phyloP scores from a whole-genome alignment of 169 alveolate genomes.

The Plasmodium coatneyi region DNA sequence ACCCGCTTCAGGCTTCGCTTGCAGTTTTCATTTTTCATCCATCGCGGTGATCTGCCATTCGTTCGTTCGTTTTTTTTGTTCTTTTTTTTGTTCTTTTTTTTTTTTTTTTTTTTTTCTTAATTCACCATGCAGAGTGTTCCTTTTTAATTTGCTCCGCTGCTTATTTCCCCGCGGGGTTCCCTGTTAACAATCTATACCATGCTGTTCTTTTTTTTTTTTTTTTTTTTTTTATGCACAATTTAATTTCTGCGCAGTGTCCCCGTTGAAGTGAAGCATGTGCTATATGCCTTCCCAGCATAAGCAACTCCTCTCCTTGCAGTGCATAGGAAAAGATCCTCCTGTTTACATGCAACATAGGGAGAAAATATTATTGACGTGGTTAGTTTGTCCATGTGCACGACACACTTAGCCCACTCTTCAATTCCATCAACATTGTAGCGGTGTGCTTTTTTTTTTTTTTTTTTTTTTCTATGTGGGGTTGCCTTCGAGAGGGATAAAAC shows the following conservation, averaged over 20 bases:
- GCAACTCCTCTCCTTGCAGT: background rate
- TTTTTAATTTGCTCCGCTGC: background rate
- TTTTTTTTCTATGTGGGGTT: background rate
- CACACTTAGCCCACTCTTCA: background rate
- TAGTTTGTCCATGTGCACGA: background rate
- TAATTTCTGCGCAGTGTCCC: background rate
- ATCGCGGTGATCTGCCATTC: background rate
- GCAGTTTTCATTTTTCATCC: background rate
- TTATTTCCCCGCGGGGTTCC: background rate
- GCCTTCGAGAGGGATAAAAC: background rate
- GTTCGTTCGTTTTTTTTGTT: background rate
- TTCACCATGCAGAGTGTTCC: background rate
- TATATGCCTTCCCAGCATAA: background rate
- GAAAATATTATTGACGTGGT: background rate
- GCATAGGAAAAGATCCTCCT: background rate
- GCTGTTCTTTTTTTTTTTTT: background rate
- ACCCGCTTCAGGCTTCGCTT: background rate
- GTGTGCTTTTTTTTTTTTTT: background rate
- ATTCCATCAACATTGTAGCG: background rate
- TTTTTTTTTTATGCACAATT: background rate
- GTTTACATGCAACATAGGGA: background rate
- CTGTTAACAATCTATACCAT: background rate
- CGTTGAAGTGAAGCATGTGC: background rate
- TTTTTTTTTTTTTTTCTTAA: background rate
- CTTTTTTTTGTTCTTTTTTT: background rate